Evolutionary conservation across 768 basidiomycete species (phyloP).

Genomic region (Amanita muscaria): DNA sequence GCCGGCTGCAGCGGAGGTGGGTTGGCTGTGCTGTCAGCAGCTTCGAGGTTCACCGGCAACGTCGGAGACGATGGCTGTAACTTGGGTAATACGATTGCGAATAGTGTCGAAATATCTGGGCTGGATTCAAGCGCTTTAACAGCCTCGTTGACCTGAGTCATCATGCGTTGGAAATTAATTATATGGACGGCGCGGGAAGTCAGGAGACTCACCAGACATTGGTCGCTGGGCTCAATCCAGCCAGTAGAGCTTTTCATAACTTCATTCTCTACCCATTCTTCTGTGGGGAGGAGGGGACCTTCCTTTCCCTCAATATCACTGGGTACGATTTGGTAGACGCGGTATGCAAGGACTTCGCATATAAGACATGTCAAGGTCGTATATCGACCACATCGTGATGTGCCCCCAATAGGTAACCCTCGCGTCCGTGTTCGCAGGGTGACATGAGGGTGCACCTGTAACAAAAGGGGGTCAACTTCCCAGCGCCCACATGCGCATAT

Average conservation of each 20-base stretch:
- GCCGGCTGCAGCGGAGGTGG: conserved; percentile 22
- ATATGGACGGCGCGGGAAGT: too few relatives aligned
- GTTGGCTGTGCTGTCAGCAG: conserved; percentile 16
- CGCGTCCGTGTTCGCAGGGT: conserved; percentile 56
- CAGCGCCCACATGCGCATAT: conserved; percentile 6
- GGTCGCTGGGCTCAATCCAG: conserved; percentile 64
- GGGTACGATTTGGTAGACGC: conserved; percentile 52
- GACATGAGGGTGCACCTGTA: conserved; percentile 57
- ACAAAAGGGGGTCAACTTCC: conserved; percentile 10
- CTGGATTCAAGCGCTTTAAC: conserved; percentile 31
- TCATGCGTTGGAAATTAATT: too few relatives aligned
- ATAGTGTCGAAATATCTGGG: conserved; percentile 34
- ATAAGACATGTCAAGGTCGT: conserved; percentile 62
- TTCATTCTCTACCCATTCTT: conserved; percentile 73
- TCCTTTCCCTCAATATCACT: conserved; percentile 51
- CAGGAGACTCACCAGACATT: conserved; percentile 58
- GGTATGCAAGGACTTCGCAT: conserved; percentile 59
- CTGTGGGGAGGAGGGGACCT: conserved; percentile 58
- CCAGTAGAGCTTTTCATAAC: conserved; percentile 57
- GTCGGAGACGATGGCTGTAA: conserved; percentile 17
- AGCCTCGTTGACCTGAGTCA: conserved; percentile 29
- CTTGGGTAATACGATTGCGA: conserved; percentile 36
- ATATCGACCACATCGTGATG: conserved; percentile 46
- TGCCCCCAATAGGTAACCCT: conserved; percentile 31
- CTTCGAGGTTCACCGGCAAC: conserved; percentile 16